Evolutionary conservation across 768 basidiomycete genomes (phyloP).

Genomic region (Kwoniella europaea): DNA sequence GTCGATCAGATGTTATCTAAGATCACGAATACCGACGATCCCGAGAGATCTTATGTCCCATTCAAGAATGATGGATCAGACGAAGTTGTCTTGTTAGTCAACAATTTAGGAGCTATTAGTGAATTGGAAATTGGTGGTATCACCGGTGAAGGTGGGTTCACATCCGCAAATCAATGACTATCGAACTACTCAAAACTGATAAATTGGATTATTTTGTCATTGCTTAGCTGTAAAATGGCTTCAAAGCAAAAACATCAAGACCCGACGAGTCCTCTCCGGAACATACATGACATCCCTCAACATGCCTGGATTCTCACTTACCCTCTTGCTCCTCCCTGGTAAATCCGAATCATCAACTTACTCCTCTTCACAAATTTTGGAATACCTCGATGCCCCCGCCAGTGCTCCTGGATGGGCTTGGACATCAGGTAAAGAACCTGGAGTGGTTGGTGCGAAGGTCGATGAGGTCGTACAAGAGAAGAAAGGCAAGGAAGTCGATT

Average conservation of each 20-base stretch:
- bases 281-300: constrained; percentile 73
- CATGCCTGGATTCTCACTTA: constrained; percentile 59
- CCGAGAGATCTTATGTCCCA: constrained; percentile 58
- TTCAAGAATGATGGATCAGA: constrained; percentile 66
- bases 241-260: constrained; percentile 59
- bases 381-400: constrained; percentile 57
- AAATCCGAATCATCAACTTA: constrained; percentile 40
- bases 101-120: constrained; percentile 58
- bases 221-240: constrained; percentile 46
- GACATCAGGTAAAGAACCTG: constrained; percentile 62
- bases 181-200: not conserved
- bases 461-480: constrained; percentile 26
- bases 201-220: not conserved
- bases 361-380: constrained; percentile 54
- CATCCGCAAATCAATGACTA: no score
- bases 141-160: constrained; percentile 41
- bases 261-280: constrained; percentile 72
- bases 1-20: constrained; percentile 57
- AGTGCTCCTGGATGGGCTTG: constrained; percentile 86
- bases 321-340: constrained; percentile 68
- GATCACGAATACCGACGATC: constrained; percentile 57
- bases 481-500: constrained; percentile 43
- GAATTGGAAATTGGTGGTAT: constrained; percentile 56
- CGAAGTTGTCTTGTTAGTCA: constrained; percentile 63
- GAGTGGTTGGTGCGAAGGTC: constrained; percentile 31